phyloP scores from a whole-genome alignment of 371 early-diverging fungal genomes.

The Fennellomyces sp. region DNA sequence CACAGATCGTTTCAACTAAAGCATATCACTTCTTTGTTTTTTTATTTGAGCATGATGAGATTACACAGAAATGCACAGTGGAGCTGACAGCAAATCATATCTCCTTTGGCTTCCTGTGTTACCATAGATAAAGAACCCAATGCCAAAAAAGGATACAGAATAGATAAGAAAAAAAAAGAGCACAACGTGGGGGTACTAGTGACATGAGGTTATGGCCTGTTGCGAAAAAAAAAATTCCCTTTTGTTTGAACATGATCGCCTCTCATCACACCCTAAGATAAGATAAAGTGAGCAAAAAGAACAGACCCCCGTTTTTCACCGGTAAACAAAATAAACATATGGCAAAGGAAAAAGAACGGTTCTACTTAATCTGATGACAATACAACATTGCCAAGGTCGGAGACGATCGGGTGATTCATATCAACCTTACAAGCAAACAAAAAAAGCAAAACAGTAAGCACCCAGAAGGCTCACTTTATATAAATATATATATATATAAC shows the following conservation, averaged over 20 bases:
- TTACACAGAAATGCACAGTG: background rate
- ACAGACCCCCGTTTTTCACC: too few relatives aligned
- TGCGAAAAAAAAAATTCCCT: too few relatives aligned
- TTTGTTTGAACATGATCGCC: too few relatives aligned
- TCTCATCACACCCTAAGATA: too few relatives aligned
- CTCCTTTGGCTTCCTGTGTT: background rate
- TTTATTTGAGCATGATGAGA: too few relatives aligned
- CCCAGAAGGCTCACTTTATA: conserved; percentile 1
- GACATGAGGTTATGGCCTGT: too few relatives aligned
- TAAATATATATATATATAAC: too few relatives aligned
- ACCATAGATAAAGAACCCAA: background rate
- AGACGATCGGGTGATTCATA: conserved; percentile 8
- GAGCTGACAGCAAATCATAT: background rate
- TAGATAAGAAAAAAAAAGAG: conserved; percentile 1
- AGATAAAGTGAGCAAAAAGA: too few relatives aligned
- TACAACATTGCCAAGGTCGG: too few relatives aligned
- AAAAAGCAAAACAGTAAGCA: background rate
- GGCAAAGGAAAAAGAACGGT: background rate
- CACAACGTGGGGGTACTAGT: background rate
- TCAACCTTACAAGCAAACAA: background rate
- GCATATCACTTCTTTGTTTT: too few relatives aligned
- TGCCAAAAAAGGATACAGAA: background rate
- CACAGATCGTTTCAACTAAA: too few relatives aligned
- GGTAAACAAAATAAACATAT: background rate
- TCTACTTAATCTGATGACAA: too few relatives aligned